Evolutionary conservation across 371 early-diverging fungal species (phyloP).

Genomic region (Basidiobolus meristosporus): DNA sequence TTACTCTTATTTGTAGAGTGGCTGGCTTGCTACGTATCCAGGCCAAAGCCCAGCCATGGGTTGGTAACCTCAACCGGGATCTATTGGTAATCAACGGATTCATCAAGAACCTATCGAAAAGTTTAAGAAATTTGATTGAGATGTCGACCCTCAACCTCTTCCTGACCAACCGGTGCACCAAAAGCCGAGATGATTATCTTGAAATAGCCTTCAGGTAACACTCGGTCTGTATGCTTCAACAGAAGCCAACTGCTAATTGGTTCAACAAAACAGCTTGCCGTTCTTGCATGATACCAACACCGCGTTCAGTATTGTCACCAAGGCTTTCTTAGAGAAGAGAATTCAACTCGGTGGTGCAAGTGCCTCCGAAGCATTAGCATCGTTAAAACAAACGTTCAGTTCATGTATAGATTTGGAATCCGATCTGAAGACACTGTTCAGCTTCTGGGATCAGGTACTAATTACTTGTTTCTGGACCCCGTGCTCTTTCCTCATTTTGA

Average conservation of each 20-base stretch:
- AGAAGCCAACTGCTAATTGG: not conserved
- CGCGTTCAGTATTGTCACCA: slow-evolving; percentile 23
- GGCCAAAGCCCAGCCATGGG: slow-evolving; percentile 26
- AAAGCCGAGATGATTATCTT: slow-evolving; percentile 24
- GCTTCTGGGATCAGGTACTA: slow-evolving; percentile 24
- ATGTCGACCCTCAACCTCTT: slow-evolving; percentile 31
- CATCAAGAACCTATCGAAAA: slow-evolving; percentile 30
- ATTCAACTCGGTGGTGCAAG: not conserved
- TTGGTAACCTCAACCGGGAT: slow-evolving; percentile 47
- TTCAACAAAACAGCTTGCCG: slow-evolving; percentile 15
- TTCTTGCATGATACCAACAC: slow-evolving; percentile 25
- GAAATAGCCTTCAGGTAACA: slow-evolving; percentile 22
- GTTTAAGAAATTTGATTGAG: slow-evolving; percentile 37
- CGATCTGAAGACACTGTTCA: slow-evolving; percentile 21
- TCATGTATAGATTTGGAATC: slow-evolving; percentile 13
- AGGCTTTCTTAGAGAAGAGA: slow-evolving; percentile 18
- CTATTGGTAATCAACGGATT: slow-evolving; percentile 52
- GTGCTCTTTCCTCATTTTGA: not conserved
- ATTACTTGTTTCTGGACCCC: not conserved
- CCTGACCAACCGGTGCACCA: slow-evolving; percentile 21
- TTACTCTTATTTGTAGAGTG: not conserved
- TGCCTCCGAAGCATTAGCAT: slow-evolving; percentile 8
- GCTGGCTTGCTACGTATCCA: not conserved
- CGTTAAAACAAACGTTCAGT: slow-evolving; percentile 18
- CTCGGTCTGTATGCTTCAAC: not conserved